These are phyloP conservation scores for Amanita rubescens DNA, from an alignment of 768 basidiomycete species.

Conservation along the genomic window DNA sequence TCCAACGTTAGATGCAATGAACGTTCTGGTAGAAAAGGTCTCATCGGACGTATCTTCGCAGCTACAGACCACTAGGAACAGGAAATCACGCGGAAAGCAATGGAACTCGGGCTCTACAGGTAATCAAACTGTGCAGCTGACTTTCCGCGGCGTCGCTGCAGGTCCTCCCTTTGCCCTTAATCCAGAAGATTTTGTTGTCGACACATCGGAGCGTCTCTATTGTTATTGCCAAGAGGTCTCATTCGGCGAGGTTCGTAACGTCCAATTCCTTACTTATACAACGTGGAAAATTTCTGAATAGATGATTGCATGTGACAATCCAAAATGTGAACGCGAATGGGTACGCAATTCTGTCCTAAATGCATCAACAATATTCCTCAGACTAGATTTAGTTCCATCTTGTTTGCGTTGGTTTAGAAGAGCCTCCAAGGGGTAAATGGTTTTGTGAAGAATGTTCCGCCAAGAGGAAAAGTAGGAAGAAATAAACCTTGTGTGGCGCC, in stretches of 20 bases:
- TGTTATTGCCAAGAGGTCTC: conserved; percentile 79
- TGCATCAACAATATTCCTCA: neutral
- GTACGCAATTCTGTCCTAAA: conserved; percentile 34
- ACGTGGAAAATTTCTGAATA: conserved; percentile 18
- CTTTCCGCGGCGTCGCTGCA: conserved; percentile 2
- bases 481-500: neutral
- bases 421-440: conserved; percentile 61
- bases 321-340: conserved; percentile 74
- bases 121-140: neutral
- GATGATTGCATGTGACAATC: conserved; percentile 87
- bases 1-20: neutral
- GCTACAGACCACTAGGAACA: neutral
- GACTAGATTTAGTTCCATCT: conserved; percentile 55
- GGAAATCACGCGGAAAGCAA: neutral
- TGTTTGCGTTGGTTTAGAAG: conserved; percentile 52
- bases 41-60: neutral
- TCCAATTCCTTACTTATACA: conserved; percentile 8
- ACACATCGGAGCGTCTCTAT: conserved; percentile 54
- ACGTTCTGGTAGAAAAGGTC: neutral
- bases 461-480: conserved; percentile 22
- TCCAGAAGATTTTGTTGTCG: conserved; percentile 14
- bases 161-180: conserved; percentile 3
- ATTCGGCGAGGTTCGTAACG: conserved; percentile 61
- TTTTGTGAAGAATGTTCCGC: conserved; percentile 60
- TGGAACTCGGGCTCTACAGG: neutral